phyloP scores from a whole-genome alignment of 768 basidiomycete species.

The Mycena crocata region DNA sequence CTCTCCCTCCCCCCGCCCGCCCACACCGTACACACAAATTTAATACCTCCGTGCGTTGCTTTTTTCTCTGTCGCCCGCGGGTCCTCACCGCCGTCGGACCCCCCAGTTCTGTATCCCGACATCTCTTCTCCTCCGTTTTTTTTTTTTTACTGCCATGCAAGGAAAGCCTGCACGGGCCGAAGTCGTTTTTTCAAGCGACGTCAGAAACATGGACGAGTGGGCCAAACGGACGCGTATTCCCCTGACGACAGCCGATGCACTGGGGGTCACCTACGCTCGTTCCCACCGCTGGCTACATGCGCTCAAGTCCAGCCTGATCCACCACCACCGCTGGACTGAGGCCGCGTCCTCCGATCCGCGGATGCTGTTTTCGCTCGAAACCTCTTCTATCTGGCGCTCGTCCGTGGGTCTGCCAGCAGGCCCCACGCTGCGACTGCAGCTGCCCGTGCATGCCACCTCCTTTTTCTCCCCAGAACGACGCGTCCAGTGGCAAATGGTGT shows the following conservation, averaged over 20 bases:
- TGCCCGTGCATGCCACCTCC: conserved; percentile 83
- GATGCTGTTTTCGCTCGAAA: conserved; percentile 84
- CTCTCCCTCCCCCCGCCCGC: background rate
- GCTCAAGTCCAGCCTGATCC: conserved; percentile 72
- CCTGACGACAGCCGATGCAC: conserved; percentile 83
- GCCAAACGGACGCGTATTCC: conserved; percentile 83
- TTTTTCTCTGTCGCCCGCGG: background rate
- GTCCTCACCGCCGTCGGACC: conserved; percentile 7
- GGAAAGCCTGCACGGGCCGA: conserved; percentile 56
- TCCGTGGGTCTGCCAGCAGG: conserved; percentile 80
- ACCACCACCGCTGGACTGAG: conserved; percentile 78
- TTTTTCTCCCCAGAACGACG: conserved; percentile 89
- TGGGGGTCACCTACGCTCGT: conserved; percentile 83
- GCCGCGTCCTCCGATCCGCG: conserved; percentile 68
- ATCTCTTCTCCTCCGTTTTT: conserved; percentile 30
- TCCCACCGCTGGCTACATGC: conserved; percentile 81
- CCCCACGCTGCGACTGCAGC: conserved; percentile 76
- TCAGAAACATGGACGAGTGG: conserved; percentile 87
- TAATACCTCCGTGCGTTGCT: conserved; percentile 13
- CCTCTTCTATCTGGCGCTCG: conserved; percentile 82
- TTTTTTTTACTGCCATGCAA: conserved; percentile 41
- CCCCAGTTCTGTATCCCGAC: conserved; percentile 24
- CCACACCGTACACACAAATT: background rate
- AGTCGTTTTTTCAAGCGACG: conserved; percentile 83
- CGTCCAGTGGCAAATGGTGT: conserved; percentile 92